Conservation (phyloP, 768 basidiomycete genomes). For the Naganishia vaughanmartiniae region DNA sequence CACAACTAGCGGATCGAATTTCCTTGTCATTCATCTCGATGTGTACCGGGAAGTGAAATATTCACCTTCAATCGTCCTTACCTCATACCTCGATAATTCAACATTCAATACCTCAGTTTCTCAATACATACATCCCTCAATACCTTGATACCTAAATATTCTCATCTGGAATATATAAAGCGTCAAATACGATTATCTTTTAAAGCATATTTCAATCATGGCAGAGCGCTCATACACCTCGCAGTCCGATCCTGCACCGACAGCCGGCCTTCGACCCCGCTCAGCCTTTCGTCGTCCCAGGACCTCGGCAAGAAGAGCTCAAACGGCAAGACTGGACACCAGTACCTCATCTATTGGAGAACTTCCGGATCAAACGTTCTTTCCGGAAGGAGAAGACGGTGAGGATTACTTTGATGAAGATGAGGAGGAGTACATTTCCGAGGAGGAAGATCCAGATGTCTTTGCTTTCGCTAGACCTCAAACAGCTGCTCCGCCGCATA, state of each 20-base stretch:
- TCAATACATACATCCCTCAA: not conserved
- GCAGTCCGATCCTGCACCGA: conserved; percentile 12
- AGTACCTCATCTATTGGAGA: conserved; percentile 42
- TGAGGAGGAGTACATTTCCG: conserved; percentile 14
- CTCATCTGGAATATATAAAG: not conserved
- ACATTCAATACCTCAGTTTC: too few species aligned
- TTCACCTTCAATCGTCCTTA: not conserved
- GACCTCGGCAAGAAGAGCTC: conserved; percentile 21
- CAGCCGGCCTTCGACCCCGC: not conserved
- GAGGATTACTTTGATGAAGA: conserved; percentile 25
- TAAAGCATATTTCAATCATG: not conserved
- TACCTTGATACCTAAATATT: not conserved
- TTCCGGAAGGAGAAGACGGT: conserved; percentile 35
- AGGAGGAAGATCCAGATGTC: conserved; percentile 70
- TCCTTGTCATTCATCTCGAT: not conserved
- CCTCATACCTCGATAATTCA: not conserved
- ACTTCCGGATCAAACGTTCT: conserved; percentile 49
- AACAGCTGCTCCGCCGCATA: conserved; percentile 54
- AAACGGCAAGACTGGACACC: conserved; percentile 41
- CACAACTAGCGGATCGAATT: not conserved
- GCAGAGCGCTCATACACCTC: conserved; percentile 17
- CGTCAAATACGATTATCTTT: not conserved
- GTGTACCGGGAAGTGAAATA: not conserved
- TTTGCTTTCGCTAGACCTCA: conserved; percentile 88
- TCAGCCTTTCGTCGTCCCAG: conserved; percentile 5